Base-by-base conservation (phyloP, 2,329 filamentous ascomycete genomes). In the Epichloe aotearoae region DNA sequence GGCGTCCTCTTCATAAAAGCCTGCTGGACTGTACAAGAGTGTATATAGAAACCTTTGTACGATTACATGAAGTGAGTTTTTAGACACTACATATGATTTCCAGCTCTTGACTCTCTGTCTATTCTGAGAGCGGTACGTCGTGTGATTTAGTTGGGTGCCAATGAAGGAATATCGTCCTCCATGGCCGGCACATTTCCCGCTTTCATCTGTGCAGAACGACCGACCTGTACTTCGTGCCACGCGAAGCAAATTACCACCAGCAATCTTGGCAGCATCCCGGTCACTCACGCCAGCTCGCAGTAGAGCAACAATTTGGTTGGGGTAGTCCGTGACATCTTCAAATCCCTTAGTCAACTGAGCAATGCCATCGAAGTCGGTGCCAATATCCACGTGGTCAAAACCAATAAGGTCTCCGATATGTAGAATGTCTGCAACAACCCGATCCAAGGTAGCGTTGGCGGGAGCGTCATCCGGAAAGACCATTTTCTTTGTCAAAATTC, bases 341-440 rank as follows among this genome's bases (percentile, higher is more conserved):
- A 97, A 67, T 0, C 90, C 91, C 50, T 71, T 64, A 0, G 90
- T 88, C 4, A 82, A 82, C 1, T 59, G 64, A 1, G 64, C 61
- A 51, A 90, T 90, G 8, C 80, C 91, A 63, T 96, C 90, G 63
- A 90, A 96, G 64, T 97, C 91, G 49, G 85, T 89, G 0, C 91
- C 91, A 17, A 96, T 67, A 0, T 90, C 91, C 15, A 96, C 88
- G 63, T 95, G 79, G 40, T 90, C 85, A 59, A 85, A 96, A 3
- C 91, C 91, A 53, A 95, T 88, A 34, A 84, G 69, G 44, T 86
- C 73, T 2, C 88, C 91, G 57, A 96, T 90, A 62, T 97, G 76
- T 55, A 80, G 74, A 54, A 96, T 84, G 64, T 96, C 91, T 54
- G 82, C 75, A 1, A 81, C 88, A 1, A 95, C 87, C 53, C 90